phyloP scores from a whole-genome alignment of 2,329 filamentous ascomycete genomes.

The Pseudogymnoascus sp. region DNA sequence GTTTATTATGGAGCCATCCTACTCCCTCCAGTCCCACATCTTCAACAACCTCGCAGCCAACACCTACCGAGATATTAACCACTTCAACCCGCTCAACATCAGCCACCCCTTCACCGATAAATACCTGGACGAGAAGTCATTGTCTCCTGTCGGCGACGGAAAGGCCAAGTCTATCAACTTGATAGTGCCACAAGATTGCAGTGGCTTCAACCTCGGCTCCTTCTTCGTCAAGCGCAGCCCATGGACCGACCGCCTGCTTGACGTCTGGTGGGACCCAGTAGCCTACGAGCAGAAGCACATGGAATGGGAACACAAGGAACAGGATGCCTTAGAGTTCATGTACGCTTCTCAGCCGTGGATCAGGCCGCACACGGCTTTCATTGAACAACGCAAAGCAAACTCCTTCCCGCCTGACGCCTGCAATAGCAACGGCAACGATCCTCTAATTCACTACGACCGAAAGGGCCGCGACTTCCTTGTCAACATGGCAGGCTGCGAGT shows the following conservation, averaged over 20 bases:
- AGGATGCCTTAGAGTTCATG: constrained; percentile 87
- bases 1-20: constrained; percentile 91
- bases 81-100: constrained; percentile 92
- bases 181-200: constrained; percentile 85
- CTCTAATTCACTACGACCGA: constrained; percentile 76
- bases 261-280: constrained; percentile 98
- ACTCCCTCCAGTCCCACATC: constrained; percentile 82
- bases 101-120: constrained; percentile 66
- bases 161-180: constrained; percentile 74
- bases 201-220: constrained; percentile 91
- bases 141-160: constrained; percentile 69
- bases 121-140: constrained; percentile 69
- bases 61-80: constrained; percentile 91
- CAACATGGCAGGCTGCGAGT: constrained; percentile 98
- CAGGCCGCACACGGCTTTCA: constrained; percentile 76
- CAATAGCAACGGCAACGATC: constrained; percentile 65
- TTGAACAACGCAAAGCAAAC: constrained; percentile 88
- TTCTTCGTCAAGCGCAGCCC: constrained; percentile 82
- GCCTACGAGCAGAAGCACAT: constrained; percentile 97
- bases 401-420: constrained; percentile 89
- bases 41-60: constrained; percentile 69
- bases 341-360: constrained; percentile 92
- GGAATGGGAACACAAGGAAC: constrained; percentile 98
- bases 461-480: constrained; percentile 85
- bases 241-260: constrained; percentile 86